These are phyloP conservation scores for Hypoxylon trugodes DNA, from an alignment of 495 filamentous ascomycete species.

Conservation along the genomic window DNA sequence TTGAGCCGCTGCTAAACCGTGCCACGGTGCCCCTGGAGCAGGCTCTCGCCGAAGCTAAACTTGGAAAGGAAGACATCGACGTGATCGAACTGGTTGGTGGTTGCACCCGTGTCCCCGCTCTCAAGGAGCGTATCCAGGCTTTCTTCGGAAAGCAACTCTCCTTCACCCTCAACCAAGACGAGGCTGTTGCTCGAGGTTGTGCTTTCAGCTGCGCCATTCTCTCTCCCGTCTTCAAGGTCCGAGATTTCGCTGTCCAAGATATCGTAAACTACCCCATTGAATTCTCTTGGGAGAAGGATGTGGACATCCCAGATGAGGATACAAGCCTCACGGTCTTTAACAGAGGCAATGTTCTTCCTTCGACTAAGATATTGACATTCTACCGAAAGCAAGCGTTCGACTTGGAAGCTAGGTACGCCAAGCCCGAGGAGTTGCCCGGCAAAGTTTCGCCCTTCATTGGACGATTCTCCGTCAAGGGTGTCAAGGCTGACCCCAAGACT, in stretches of 20 bases:
- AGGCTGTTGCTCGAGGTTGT: slow-evolving; percentile 94
- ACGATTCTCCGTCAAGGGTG: slow-evolving; percentile 91
- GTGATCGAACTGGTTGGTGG: slow-evolving; percentile 93
- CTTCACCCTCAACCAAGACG: slow-evolving; percentile 98
- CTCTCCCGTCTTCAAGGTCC: slow-evolving; percentile 97
- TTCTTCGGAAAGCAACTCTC: slow-evolving; percentile 94
- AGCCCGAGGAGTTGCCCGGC: slow-evolving; percentile 88
- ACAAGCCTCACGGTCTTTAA: slow-evolving; percentile 97
- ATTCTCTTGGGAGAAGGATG: slow-evolving; percentile 99
- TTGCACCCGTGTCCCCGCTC: slow-evolving; percentile 88
- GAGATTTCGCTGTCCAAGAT: slow-evolving; percentile 97
- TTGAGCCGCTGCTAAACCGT: slow-evolving; percentile 83
- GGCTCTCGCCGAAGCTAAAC: slow-evolving; percentile 88
- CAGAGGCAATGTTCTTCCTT: slow-evolving; percentile 96
- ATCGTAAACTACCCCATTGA: slow-evolving; percentile 98
- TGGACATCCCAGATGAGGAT: slow-evolving; percentile 98
- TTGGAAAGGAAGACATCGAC: slow-evolving; percentile 92
- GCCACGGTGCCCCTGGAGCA: slow-evolving; percentile 81
- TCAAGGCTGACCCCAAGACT: slow-evolving; percentile 84
- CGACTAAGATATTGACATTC: slow-evolving; percentile 99
- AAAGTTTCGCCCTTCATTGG: slow-evolving; percentile 95
- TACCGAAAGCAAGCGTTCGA: slow-evolving; percentile 98
- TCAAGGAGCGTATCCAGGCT: slow-evolving; percentile 88
- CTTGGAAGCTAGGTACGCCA: slow-evolving; percentile 91
- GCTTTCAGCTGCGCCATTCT: slow-evolving; percentile 98